These are phyloP conservation scores for Thermothelomyces thermophilus DNA, from an alignment of 2,329 filamentous ascomycete genomes.

Conservation along the genomic window DNA sequence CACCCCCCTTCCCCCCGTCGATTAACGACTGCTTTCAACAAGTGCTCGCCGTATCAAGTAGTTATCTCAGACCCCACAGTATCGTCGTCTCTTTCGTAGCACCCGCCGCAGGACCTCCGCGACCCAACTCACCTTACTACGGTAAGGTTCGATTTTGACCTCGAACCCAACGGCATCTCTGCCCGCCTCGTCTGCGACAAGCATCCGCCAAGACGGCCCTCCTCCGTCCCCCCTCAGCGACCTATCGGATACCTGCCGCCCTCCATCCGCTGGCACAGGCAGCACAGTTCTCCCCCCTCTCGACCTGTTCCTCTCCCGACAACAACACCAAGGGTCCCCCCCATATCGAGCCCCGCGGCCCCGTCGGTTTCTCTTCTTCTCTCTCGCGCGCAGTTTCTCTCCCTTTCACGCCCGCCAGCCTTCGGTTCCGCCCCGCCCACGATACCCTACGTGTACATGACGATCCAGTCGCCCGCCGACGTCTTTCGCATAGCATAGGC, in stretches of 20 bases:
- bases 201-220: constrained; percentile 4
- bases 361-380: constrained; percentile 15
- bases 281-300: constrained; percentile 8
- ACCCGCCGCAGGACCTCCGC: background rate
- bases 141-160: too few species aligned
- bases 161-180: background rate
- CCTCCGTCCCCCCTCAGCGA: constrained; percentile 3
- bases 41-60: background rate
- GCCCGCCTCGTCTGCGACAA: background rate
- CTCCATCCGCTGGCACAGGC: constrained; percentile 19
- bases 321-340: background rate
- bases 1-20: background rate
- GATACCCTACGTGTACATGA: constrained; percentile 28
- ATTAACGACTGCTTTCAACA: constrained; percentile 17
- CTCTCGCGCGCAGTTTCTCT: background rate
- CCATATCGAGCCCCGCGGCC: constrained; percentile 7
- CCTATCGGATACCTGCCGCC: constrained; percentile 25
- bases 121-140: background rate
- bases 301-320: constrained; percentile 6
- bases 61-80: background rate
- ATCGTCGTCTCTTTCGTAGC: background rate
- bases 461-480: constrained; percentile 25
- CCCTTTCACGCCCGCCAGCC: background rate
- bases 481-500: constrained; percentile 27
- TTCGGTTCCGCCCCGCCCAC: constrained; percentile 11